Evolutionary conservation across 2,329 filamentous ascomycete species (phyloP), one percentile per base, ranked within the genome.

Genomic region (Aspergillus sergii): DNA sequence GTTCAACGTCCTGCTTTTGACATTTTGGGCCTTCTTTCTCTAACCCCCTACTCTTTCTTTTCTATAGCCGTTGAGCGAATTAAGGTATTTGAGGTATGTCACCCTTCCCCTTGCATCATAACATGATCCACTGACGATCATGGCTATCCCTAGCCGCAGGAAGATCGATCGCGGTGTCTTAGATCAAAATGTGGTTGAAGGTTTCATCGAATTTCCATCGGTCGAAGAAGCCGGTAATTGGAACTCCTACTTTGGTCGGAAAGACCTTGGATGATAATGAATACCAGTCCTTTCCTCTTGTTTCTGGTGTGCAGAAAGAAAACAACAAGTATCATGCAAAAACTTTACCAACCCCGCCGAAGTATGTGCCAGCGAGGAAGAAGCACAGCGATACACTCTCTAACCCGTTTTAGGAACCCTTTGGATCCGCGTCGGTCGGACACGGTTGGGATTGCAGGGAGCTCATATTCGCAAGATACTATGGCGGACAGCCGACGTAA

Each of bases 391-490:
- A 26, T 58, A 54, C 43, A 50, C 61, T 63, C 53, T 51, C 57
- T 65, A 32, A 60, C 58, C 23, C n/a, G n/a, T 59, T 61, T 14
- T 57, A 73, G 72, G 45, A 66, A 68, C 28, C 58, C 59, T 46
- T 34, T 55, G 10, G 60, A 66, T 54, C 60, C 60, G 55, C 67
- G 68, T 63, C 70, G 66, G 45, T 64, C 66, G 61, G 65, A 62
- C 39, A 50, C 62, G 12, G 64, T 63, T 65, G 83, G 84, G 46
- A 83, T 84, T n/a, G 68, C 80, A 8, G 45, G 21, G n/a, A 46
- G 9, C 6, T 89, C 88, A 54, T 90, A 91, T 73, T 87, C 88
- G 23, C 68, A 53, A 83, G 86, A 67, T 57, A 59, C 61, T 8
- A 73, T 83, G 80, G 64, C 61, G 12, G 66, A 66, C n/a, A 59